Evolutionary conservation across 176 grass and related monocot species (phyloP).

Genomic region (Triticum urartu): DNA sequence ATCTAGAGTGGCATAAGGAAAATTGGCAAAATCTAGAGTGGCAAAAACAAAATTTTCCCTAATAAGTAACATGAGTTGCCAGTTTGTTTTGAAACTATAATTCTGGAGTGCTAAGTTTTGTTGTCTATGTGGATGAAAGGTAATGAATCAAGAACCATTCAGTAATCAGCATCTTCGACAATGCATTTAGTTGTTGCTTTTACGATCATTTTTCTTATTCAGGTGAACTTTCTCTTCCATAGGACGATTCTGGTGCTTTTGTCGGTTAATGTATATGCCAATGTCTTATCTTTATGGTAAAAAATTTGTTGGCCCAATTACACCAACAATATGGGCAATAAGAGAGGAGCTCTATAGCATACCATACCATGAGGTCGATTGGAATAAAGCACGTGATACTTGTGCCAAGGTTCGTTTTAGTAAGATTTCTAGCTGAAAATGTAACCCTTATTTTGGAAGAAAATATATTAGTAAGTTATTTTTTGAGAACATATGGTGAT

Average conservation of each 20-base stretch:
- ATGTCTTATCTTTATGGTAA: slow-evolving; percentile 82
- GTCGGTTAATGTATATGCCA: slow-evolving; percentile 57
- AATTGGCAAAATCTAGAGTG: no score
- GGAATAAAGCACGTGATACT: slow-evolving; percentile 55
- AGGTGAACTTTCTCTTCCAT: neutral
- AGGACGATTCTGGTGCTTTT: slow-evolving; percentile 65
- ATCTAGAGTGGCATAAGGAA: no score
- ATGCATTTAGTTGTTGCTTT: neutral
- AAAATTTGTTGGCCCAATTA: slow-evolving; percentile 64
- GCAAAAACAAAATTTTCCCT: no score
- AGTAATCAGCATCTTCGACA: neutral
- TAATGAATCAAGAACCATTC: neutral
- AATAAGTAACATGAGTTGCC: no score
- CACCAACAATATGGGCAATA: slow-evolving; percentile 42
- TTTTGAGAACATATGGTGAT: neutral
- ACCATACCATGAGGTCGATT: slow-evolving; percentile 56
- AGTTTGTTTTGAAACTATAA: no score
- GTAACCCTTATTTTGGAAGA: no score
- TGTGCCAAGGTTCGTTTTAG: slow-evolving; percentile 76
- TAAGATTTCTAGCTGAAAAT: no score
- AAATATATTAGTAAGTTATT: neutral
- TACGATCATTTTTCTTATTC: neutral
- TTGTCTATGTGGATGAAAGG: neutral
- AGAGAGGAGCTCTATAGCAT: slow-evolving; percentile 54
- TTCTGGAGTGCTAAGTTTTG: neutral